Conservation (phyloP, 768 basidiomycete genomes). For the Omphalotus guepiniiformis region DNA sequence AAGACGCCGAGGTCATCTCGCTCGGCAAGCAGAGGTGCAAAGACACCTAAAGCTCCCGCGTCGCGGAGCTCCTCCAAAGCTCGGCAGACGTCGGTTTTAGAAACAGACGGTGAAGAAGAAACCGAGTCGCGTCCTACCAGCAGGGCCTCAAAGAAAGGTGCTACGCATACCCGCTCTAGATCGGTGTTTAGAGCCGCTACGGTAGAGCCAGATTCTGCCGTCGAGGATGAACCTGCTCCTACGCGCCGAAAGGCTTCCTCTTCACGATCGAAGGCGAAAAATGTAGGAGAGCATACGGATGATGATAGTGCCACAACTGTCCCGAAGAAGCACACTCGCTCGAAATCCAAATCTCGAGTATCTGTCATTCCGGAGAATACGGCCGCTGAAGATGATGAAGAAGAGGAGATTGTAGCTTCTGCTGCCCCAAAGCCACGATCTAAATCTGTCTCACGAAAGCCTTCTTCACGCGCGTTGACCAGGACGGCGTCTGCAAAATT, state of each 20-base stretch:
- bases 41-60: slow-evolving; percentile 17
- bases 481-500: slow-evolving; percentile 11
- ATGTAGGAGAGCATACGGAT: neutral
- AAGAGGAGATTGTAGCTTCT: neutral
- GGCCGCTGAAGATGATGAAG: neutral
- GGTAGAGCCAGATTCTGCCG: slow-evolving; percentile 11
- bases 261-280: slow-evolving; percentile 11
- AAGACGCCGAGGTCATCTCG: no score
- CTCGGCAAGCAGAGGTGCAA: slow-evolving; percentile 25
- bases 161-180: slow-evolving; percentile 3
- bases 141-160: slow-evolving; percentile 12
- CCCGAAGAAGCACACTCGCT: slow-evolving; percentile 8
- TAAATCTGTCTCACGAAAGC: slow-evolving; percentile 6
- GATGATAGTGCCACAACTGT: slow-evolving; percentile 6
- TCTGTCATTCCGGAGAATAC: slow-evolving; percentile 8
- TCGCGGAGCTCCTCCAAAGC: slow-evolving; percentile 5
- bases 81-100: neutral
- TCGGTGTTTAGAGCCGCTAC: slow-evolving; percentile 7
- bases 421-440: slow-evolving; percentile 3
- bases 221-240: slow-evolving; percentile 1
- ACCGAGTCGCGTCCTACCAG: slow-evolving; percentile 14
- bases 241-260: slow-evolving; percentile 2
- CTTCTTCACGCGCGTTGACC: slow-evolving; percentile 10
- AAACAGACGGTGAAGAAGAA: slow-evolving; percentile 1
- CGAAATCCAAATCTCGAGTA: slow-evolving; percentile 6